A percentile compares a stretch with the other conserved stretches of the same genome.
Conservation (phyloP, 2,329 filamentous ascomycete species). For the Leptographium lundbergii region DNA sequence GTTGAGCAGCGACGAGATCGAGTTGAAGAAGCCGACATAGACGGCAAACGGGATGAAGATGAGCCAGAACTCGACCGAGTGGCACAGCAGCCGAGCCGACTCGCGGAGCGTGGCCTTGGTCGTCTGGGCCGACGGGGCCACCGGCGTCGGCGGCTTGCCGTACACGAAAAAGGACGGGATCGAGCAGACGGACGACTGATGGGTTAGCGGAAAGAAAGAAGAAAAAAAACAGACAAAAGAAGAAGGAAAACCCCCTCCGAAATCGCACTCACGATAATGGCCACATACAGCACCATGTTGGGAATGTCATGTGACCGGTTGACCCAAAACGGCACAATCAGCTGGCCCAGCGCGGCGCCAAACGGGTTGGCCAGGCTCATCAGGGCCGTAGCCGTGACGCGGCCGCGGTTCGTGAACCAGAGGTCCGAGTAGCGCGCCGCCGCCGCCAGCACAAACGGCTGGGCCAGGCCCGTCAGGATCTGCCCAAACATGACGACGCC, state of each 20-base stretch:
- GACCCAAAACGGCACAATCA: constrained; percentile 72
- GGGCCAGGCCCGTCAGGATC: constrained; percentile 75
- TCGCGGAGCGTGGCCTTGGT: constrained; percentile 38
- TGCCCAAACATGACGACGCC: constrained; percentile 81
- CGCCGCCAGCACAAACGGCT: constrained; percentile 83
- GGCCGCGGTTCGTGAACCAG: constrained; percentile 80
- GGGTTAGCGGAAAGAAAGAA: too few relatives aligned
- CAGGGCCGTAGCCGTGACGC: constrained; percentile 77
- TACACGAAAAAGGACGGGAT: constrained; percentile 77
- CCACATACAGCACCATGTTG: constrained; percentile 70
- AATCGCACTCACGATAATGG: constrained; percentile 69
- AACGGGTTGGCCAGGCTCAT: constrained; percentile 81
- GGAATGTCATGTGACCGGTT: constrained; percentile 52
- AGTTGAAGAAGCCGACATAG: constrained; percentile 92
- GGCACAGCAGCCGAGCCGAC: constrained; percentile 40
- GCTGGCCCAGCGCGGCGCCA: constrained; percentile 76
- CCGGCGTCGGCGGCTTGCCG: constrained; percentile 61
- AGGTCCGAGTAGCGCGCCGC: constrained; percentile 86
- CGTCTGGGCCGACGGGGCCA: constrained; percentile 52
- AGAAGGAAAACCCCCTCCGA: too few relatives aligned
- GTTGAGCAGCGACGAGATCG: constrained; percentile 73
- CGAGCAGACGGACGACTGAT: constrained; percentile 47
- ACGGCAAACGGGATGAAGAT: constrained; percentile 68
- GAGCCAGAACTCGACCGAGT: constrained; percentile 64
- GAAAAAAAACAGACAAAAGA: too few relatives aligned